Evolutionary conservation across 768 basidiomycete genomes (phyloP).

Genomic region (Boletales sp.): DNA sequence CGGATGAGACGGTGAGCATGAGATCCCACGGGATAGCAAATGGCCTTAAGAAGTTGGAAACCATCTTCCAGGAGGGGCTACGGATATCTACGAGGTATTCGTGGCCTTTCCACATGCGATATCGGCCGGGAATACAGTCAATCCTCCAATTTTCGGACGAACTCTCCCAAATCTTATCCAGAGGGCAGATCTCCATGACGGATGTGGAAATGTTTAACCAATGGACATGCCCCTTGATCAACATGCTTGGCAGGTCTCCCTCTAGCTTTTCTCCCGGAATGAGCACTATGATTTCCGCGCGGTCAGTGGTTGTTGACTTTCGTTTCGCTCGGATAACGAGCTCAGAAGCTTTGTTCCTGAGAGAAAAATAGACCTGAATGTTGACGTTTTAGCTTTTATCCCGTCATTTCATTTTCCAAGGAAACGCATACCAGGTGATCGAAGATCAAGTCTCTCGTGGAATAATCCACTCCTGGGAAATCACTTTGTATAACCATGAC

Average conservation of each 20-base stretch:
- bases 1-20: conserved; percentile 8
- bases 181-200: conserved; percentile 23
- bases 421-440: background rate
- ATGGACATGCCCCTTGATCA: conserved; percentile 14
- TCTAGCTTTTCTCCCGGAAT: conserved; percentile 15
- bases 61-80: conserved; percentile 21
- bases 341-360: background rate
- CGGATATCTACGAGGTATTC: conserved; percentile 21
- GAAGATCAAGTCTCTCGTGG: conserved; percentile 4
- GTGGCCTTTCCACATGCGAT: background rate
- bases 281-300: conserved; percentile 10
- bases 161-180: conserved; percentile 13
- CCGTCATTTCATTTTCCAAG: background rate
- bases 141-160: conserved; percentile 22
- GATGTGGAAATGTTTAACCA: conserved; percentile 26
- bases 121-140: background rate
- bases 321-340: conserved; percentile 15
- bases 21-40: conserved; percentile 15
- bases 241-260: conserved; percentile 11
- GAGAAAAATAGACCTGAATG: too few species aligned
- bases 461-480: too few species aligned
- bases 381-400: too few species aligned
- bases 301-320: too few species aligned
- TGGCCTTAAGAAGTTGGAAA: conserved; percentile 11
- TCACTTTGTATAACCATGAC: too few species aligned